Conservation (phyloP, 2,329 filamentous ascomycete genomes). For the Penicillium sp. region DNA sequence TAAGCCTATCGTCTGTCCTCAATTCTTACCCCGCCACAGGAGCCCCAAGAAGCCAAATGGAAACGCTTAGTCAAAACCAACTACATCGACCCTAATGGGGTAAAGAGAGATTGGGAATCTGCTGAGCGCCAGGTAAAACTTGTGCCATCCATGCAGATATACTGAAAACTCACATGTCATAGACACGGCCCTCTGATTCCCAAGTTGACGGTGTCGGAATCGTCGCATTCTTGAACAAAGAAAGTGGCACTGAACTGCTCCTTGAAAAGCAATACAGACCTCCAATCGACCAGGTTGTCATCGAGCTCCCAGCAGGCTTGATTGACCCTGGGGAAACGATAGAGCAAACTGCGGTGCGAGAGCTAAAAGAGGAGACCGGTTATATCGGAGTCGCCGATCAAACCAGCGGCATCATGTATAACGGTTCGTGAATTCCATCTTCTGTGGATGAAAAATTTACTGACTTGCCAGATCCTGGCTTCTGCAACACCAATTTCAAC, state of each 20-base stretch:
- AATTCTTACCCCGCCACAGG: conserved; percentile 19
- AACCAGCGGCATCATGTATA: conserved; percentile 44
- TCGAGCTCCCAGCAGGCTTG: conserved; percentile 61
- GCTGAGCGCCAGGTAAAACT: conserved; percentile 41
- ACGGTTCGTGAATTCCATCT: conserved; percentile 30
- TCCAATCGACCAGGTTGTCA: conserved; percentile 57
- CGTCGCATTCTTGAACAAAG: conserved; percentile 57
- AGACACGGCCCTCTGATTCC: conserved; percentile 15
- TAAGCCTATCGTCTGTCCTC: background rate
- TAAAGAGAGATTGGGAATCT: conserved; percentile 45
- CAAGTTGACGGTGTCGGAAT: conserved; percentile 56
- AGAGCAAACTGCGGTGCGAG: conserved; percentile 56
- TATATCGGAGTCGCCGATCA: conserved; percentile 53
- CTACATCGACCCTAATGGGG: conserved; percentile 43
- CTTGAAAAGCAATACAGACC: conserved; percentile 62
- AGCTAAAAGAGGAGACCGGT: conserved; percentile 64
- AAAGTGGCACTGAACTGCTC: conserved; percentile 50
- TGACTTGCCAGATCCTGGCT: conserved; percentile 43
- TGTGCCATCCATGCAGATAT: background rate
- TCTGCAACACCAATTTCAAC: conserved; percentile 51
- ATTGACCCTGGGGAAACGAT: conserved; percentile 59
- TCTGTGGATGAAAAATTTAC: background rate
- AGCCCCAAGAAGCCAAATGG: conserved; percentile 43
- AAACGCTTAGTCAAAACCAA: conserved; percentile 42
- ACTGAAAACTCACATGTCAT: background rate